Evolutionary conservation across 768 basidiomycete species (phyloP).

Genomic region (Mycena metata): DNA sequence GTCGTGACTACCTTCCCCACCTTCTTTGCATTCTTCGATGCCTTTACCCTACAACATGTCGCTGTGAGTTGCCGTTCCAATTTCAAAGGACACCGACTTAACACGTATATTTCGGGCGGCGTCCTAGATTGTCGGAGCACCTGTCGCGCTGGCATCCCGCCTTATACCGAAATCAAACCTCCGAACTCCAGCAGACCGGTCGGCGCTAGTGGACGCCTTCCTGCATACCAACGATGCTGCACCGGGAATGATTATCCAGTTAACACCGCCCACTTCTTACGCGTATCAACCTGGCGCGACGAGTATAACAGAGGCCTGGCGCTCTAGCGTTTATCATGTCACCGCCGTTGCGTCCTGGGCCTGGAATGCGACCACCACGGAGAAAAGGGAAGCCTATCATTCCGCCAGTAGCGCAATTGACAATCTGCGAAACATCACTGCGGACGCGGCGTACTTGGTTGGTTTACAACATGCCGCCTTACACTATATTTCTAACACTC

Average conservation of each 20-base stretch:
- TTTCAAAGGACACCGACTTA: no score
- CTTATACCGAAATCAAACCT: conserved; percentile 6
- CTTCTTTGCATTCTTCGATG: conserved; percentile 44
- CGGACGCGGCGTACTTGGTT: conserved; percentile 62
- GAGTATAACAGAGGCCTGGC: conserved; percentile 61
- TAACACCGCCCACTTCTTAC: conserved; percentile 46
- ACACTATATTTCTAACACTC: not conserved
- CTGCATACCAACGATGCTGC: conserved; percentile 10
- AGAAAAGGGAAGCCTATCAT: conserved; percentile 52
- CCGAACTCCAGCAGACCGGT: not conserved
- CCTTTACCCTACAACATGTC: conserved; percentile 4
- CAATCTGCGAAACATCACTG: conserved; percentile 56
- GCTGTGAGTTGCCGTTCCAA: conserved; percentile 2
- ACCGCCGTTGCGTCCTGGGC: conserved; percentile 59
- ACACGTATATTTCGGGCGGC: no score
- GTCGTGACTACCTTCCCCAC: conserved; percentile 56
- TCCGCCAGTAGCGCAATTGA: conserved; percentile 54
- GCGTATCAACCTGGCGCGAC: conserved; percentile 45
- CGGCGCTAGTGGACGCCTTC: not conserved
- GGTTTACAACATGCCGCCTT: conserved; percentile 24
- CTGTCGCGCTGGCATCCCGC: conserved; percentile 5
- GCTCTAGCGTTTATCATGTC: conserved; percentile 56
- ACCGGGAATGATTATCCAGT: conserved; percentile 55
- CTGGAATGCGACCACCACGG: conserved; percentile 57
- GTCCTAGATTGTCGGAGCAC: conserved; percentile 2